phyloP scores from a whole-genome alignment of 1,139 yeast species.

The Geotrichum siamense region DNA sequence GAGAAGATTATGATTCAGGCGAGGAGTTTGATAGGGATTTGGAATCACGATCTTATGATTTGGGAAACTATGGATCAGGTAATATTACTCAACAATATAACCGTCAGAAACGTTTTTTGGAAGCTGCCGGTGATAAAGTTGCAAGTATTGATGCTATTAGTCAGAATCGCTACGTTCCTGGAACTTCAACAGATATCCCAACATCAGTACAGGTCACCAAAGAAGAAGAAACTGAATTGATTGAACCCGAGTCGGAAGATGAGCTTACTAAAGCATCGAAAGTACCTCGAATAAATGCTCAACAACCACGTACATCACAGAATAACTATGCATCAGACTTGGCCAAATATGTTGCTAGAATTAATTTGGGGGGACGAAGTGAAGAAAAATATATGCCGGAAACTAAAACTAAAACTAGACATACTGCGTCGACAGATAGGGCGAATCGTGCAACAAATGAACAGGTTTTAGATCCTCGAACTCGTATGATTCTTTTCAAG shows the following conservation, averaged over 20 bases:
- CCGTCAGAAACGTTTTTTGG: constrained; percentile 20
- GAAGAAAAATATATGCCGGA: constrained; percentile 16
- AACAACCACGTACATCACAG: constrained; percentile 16
- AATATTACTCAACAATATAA: constrained; percentile 25
- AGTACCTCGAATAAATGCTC: constrained; percentile 19
- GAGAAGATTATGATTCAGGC: constrained; percentile 13
- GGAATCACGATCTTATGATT: constrained; percentile 15
- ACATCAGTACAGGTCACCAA: background rate
- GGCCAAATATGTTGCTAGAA: constrained; percentile 17
- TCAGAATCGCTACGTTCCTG: constrained; percentile 5
- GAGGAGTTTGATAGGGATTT: constrained; percentile 15
- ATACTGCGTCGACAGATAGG: constrained; percentile 44
- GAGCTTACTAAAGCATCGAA: constrained; percentile 14
- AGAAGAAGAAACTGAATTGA: background rate
- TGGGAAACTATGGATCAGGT: constrained; percentile 19
- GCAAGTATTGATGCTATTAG: constrained; percentile 1
- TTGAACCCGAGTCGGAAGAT: constrained; percentile 6
- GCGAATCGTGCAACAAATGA: constrained; percentile 95
- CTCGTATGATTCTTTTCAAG: constrained; percentile 73
- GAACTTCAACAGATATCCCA: constrained; percentile 1
- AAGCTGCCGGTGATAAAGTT: constrained; percentile 5
- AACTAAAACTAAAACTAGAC: constrained; percentile 17
- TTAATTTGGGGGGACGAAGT: constrained; percentile 18
- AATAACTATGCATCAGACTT: constrained; percentile 14
- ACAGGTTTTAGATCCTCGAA: constrained; percentile 92